Conservation (phyloP, 805 yeast genomes). For the Cyberlindnera xishuangbannaensis region DNA sequence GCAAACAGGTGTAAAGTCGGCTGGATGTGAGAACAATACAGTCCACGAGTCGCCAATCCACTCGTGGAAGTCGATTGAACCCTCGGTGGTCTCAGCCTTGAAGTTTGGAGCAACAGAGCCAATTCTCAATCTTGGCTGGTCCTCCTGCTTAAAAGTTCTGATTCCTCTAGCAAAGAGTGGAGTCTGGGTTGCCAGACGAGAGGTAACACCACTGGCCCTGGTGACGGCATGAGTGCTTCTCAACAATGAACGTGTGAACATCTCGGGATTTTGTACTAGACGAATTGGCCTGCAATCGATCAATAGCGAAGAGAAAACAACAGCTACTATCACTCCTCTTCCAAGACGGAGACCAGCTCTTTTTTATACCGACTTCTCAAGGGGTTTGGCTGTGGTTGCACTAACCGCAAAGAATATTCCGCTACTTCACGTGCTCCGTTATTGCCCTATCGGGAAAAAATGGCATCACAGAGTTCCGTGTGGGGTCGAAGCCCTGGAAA, state of each 20-base stretch:
- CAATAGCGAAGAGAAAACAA: not conserved
- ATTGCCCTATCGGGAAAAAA: too few species aligned
- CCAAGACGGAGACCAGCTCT: too few species aligned
- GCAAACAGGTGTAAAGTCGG: conserved; percentile 95
- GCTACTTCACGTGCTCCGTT: not conserved
- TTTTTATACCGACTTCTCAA: too few species aligned
- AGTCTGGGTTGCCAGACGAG: too few species aligned
- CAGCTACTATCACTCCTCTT: too few species aligned
- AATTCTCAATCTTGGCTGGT: conserved; percentile 64
- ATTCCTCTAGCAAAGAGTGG: conserved; percentile 28
- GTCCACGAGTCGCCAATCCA: conserved; percentile 85
- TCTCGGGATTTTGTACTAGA: conserved; percentile 9
- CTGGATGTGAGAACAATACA: conserved; percentile 89
- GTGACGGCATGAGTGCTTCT: conserved; percentile 23
- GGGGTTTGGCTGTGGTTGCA: too few species aligned
- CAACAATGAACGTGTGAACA: conserved; percentile 27
- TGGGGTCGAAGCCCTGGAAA: too few species aligned
- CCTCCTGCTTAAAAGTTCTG: conserved; percentile 45
- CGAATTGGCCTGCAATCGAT: not conserved
- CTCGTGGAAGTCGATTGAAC: conserved; percentile 82
- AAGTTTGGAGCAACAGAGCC: conserved; percentile 88
- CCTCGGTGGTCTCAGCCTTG: conserved; percentile 74
- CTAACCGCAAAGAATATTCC: too few species aligned
- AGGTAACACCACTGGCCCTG: conserved; percentile 12
- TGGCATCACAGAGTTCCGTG: too few species aligned